Base-by-base conservation (phyloP, 805 yeast genomes). In the Starmerella geochares region DNA sequence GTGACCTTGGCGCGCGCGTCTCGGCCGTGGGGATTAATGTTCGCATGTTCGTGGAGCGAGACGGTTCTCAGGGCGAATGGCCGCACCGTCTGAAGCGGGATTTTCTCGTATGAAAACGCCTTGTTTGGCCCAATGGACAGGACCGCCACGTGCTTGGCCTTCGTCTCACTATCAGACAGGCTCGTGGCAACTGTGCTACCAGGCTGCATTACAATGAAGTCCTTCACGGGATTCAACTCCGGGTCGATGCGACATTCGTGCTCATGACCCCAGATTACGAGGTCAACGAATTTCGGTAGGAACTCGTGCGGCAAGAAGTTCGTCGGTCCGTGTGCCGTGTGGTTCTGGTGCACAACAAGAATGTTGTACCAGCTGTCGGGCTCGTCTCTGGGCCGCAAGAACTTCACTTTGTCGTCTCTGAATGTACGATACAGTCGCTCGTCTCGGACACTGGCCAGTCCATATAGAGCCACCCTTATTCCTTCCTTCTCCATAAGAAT, bases 211-310 rank as follows among this genome's bases (percentile, higher is more conserved):
- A 87, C 86, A 49, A 78, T 78, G 61, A 90, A 86, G 1, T 81
- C 82, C 2, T 74, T 75, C 10, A 72, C 73, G 1, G 77, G 70
- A 52, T 74, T 76, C 4, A 59, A 52, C 1, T 71, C 74, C 0
- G 94, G 78, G 51, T 76, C 77, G 0, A 90, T 85, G 4, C 81
- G 73, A 61, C 96, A 86, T 62, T 92, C 96, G 65, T 92, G 98
- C 63, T 92, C 98, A 65, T 92, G 98, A 16, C 98, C 98, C 98
- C 98, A 92, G 1, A 88, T 68, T 0, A 92, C 80, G 50, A 90
- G 70, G 61, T 92, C 87, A 42, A 92, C 60, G 62, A 88, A 87
- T 8, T 73, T 69, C 0, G 97, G 98, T 21, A 92, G 67, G 58
- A 84, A 83, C 47, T 72, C 74, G 55, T 88, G 97, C 5, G 96